phyloP scores from a whole-genome alignment of 2,329 filamentous ascomycete genomes.

The Neopestalotiopsis sp. region DNA sequence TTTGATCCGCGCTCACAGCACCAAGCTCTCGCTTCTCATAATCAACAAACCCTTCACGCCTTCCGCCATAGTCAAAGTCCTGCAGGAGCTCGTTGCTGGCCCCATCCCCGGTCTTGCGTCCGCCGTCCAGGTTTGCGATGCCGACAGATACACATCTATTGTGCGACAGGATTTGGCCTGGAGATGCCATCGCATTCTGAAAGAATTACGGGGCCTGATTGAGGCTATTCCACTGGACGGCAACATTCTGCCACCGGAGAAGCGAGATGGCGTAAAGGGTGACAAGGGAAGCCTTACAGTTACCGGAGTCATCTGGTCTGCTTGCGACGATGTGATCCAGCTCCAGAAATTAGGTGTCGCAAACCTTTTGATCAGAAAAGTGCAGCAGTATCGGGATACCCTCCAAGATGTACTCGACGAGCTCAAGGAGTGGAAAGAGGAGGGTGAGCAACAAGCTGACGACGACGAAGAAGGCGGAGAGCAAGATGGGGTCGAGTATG shows the following conservation, averaged over 20 bases:
- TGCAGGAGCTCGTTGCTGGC: conserved; percentile 74
- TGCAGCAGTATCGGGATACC: conserved; percentile 75
- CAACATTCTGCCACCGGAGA: conserved; percentile 51
- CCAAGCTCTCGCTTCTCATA: conserved; percentile 85
- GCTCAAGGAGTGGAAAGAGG: conserved; percentile 85
- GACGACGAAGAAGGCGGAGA: conserved; percentile 56
- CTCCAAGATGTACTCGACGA: conserved; percentile 85
- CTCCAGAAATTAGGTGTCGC: conserved; percentile 72
- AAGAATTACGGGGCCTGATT: conserved; percentile 67
- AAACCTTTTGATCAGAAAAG: conserved; percentile 73
- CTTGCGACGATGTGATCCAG: conserved; percentile 74
- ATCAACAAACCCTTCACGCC: conserved; percentile 88
- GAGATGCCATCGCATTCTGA: conserved; percentile 64
- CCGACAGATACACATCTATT: conserved; percentile 65
- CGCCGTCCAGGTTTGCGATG: conserved; percentile 69
- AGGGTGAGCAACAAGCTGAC: conserved; percentile 66
- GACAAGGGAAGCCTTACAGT: conserved; percentile 63
- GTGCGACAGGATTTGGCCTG: conserved; percentile 69
- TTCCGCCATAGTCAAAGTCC: conserved; percentile 72
- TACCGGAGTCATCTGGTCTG: conserved; percentile 83
- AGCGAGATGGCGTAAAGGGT: conserved; percentile 49
- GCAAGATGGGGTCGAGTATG: conserved; percentile 48
- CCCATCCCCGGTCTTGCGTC: conserved; percentile 79
- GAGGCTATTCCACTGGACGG: conserved; percentile 65
- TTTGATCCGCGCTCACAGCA: conserved; percentile 81